These are phyloP conservation scores for Agaricales sp. DNA, from an alignment of 1,284 basidiomycete species.

Conservation along the genomic window DNA sequence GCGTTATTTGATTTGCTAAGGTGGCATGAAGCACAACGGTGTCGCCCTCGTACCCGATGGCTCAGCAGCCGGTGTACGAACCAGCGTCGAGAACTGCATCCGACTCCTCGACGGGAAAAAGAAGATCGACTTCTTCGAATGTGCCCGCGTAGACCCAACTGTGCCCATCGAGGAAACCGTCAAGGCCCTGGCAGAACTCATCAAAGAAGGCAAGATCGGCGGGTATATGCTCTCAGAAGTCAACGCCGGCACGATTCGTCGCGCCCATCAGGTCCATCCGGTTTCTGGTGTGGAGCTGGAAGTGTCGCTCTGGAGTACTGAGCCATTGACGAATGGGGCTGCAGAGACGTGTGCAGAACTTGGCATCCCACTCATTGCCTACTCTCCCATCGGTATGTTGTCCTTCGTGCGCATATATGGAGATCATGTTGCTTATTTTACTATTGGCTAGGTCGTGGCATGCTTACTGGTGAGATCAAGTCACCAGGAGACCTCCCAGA, in stretches of 20 bases:
- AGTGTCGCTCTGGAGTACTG: slow-evolving; percentile 39
- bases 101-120: slow-evolving; percentile 30
- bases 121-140: slow-evolving; percentile 35
- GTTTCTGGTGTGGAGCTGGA: slow-evolving; percentile 45
- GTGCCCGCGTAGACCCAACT: slow-evolving; percentile 24
- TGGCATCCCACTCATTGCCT: slow-evolving; percentile 41
- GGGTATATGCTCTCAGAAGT: slow-evolving; percentile 40
- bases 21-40: background rate
- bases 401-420: background rate
- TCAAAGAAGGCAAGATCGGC: slow-evolving; percentile 30
- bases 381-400: slow-evolving; percentile 21
- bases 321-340: slow-evolving; percentile 30
- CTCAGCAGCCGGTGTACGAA: slow-evolving; percentile 23
- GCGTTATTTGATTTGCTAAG: slow-evolving; percentile 1
- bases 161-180: slow-evolving; percentile 25
- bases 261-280: slow-evolving; percentile 30
- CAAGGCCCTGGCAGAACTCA: slow-evolving; percentile 19
- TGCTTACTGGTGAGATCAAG: slow-evolving; percentile 42
- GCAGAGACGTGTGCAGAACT: slow-evolving; percentile 30
- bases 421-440: slow-evolving; percentile 16
- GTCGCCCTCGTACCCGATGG: background rate
- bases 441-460: slow-evolving; percentile 46
- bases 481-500: slow-evolving; percentile 28
- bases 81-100: slow-evolving; percentile 27
- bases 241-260: slow-evolving; percentile 31